Evolutionary conservation across 495 filamentous ascomycete species (phyloP), one percentile per base, ranked within the genome.

Genomic region (Aspergillus coremiiformis): DNA sequence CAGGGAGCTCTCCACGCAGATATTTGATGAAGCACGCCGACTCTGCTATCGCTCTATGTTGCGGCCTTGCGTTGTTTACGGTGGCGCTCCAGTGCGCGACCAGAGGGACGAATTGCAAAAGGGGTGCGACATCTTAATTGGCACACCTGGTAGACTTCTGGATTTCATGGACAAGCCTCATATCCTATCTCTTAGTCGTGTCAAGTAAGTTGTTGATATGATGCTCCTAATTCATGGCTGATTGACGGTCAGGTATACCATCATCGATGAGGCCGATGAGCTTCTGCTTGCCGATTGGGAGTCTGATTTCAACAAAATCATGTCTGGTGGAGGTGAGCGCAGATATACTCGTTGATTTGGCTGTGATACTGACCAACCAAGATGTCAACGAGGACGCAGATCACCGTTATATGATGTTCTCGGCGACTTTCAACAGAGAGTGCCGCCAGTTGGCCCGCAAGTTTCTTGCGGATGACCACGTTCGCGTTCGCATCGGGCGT

Each of bases 201-300:
- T 95, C 44, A 82, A 82, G 74, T 95, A 80, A 51, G 72, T 26
- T 26, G 7, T 17, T 60, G 30, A 12, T 14, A 5, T 33, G 12
- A 5, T n/a, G 27, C 49, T 45, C 26, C 58, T 59, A 39, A 53
- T 37, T 44, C 17, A 12, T 59, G 21, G 23, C 45, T 48, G 27
- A 45, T 39, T 12, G 22, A 29, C 17, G 0, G 17, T 23, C 37
- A 87, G 83, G 57, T 88, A 80, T 67, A 84, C 93, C 55, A 81
- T 98, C 49, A 85, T 98, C 53, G 93, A 97, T 47, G 93, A 98
- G 65, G 93, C 93, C 1, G 93, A 98, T 64, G 90, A 96, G 71
- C 82, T 97, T 76, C 78, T 98, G 0, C 64, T 84, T 5, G 33
- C 67, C 0, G 87, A 89, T 60, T 96, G 90, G 89, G 75, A 85